A percentile compares a stretch with the other conserved stretches of the same genome.
phyloP scores from a whole-genome alignment of 2,329 filamentous ascomycete genomes.

The Thielaviopsis musarum region DNA sequence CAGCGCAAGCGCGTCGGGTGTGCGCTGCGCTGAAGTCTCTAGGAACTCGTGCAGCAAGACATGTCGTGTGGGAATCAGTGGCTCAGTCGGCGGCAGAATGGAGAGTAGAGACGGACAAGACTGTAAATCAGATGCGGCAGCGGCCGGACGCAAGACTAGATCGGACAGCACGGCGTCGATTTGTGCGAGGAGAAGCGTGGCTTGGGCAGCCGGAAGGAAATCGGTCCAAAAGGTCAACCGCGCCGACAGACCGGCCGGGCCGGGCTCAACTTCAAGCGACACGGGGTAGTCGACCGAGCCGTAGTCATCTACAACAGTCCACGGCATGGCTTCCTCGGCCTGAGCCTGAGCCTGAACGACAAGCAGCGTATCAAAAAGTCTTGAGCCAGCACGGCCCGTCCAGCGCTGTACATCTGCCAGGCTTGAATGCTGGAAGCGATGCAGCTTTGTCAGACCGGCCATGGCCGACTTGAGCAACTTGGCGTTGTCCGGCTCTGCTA shows the following conservation, averaged over 20 bases:
- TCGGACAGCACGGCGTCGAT: slow-evolving; percentile 50
- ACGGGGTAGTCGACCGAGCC: slow-evolving; percentile 61
- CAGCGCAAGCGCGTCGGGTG: slow-evolving; percentile 49
- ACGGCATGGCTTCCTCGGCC: slow-evolving; percentile 23
- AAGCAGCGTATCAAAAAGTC: slow-evolving; percentile 71
- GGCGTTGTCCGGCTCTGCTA: slow-evolving; percentile 30
- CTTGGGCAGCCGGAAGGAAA: slow-evolving; percentile 52
- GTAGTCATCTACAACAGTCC: slow-evolving; percentile 46
- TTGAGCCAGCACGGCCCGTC: slow-evolving; percentile 45
- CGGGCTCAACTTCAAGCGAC: slow-evolving; percentile 62
- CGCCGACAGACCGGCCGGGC: slow-evolving; percentile 31
- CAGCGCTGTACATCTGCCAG: slow-evolving; percentile 57
- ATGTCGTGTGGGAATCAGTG: slow-evolving; percentile 39
- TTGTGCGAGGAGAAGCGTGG: slow-evolving; percentile 48
- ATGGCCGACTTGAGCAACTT: slow-evolving; percentile 47
- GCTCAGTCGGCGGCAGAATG: slow-evolving; percentile 42
- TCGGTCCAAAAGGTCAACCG: slow-evolving; percentile 49
- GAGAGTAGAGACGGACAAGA: slow-evolving; percentile 42
- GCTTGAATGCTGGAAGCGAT: slow-evolving; percentile 55
- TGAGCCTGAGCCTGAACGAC: slow-evolving; percentile 53
- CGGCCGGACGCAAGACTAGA: slow-evolving; percentile 30
- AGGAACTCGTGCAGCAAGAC: slow-evolving; percentile 62
- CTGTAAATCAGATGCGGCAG: slow-evolving; percentile 23
- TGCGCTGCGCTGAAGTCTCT: slow-evolving; percentile 38
- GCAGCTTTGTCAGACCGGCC: slow-evolving; percentile 40